Percentiles rank a stretch among this genome's conserved stretches.
phyloP scores from a whole-genome alignment of 805 yeast species.

The Scheffersomyces spartinae region DNA sequence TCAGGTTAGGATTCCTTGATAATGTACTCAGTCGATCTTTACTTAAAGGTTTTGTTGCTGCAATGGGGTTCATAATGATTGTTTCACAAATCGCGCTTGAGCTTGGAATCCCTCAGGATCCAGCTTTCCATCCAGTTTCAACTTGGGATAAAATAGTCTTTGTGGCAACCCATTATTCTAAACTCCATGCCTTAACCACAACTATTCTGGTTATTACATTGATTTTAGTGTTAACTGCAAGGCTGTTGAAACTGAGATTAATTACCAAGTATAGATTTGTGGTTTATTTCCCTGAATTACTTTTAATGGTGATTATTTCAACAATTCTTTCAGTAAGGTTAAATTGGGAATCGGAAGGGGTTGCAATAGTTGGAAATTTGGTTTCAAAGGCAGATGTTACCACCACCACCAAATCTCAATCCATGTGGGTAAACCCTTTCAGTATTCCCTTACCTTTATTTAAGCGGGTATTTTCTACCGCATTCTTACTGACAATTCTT shows the following conservation, averaged over 20 bases:
- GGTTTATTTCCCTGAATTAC: constrained; percentile 19
- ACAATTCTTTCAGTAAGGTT: constrained; percentile 14
- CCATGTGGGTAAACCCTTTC: constrained; percentile 1
- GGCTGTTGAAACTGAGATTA: constrained; percentile 9
- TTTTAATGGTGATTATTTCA: constrained; percentile 18
- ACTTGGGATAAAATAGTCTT: constrained; percentile 12
- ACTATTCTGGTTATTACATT: constrained; percentile 12
- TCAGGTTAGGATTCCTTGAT: constrained; percentile 80
- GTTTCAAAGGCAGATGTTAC: no score
- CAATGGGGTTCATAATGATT: constrained; percentile 33
- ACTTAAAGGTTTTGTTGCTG: constrained; percentile 32
- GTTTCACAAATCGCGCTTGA: no score
- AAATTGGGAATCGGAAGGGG: constrained; percentile 15
- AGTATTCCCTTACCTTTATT: constrained; percentile 13
- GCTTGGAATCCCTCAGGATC: no score
- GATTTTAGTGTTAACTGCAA: constrained; percentile 10
- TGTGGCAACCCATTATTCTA: constrained; percentile 3
- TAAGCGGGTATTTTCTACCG: constrained; percentile 13
- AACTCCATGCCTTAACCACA: constrained; percentile 8
- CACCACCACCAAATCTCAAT: neutral
- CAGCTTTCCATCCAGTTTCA: no score
- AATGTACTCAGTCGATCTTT: constrained; percentile 64
- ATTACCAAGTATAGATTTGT: constrained; percentile 10
- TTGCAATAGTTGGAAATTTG: constrained; percentile 19
- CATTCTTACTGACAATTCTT: constrained; percentile 20